Evolutionary conservation across 768 basidiomycete species (phyloP), one percentile per base, ranked within the genome.

Genomic region (Mycena haematopus): DNA sequence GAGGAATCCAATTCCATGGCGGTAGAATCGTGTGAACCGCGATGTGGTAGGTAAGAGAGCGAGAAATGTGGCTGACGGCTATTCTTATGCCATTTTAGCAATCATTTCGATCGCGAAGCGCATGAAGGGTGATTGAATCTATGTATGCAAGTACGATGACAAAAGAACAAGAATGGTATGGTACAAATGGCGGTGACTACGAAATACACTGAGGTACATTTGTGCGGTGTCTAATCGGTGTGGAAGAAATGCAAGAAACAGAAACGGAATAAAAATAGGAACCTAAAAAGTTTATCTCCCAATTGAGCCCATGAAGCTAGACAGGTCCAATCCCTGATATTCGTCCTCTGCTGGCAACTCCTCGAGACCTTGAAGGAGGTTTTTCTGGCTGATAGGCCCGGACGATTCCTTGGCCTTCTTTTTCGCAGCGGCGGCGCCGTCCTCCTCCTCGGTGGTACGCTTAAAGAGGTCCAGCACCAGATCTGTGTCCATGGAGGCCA

Each of bases 401-500:
- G 78, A 73, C n/a, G 75, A 60, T 57, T 88, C 84, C 65, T 79
- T 86, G 29, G 78, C 77, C 56, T 84, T 87, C 69, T 82, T 82
- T 73, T 67, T 88, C 57, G 82, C 79, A 33, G 82, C 72, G 3
- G 81, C 79, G 3, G 81, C 77, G 0, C 82, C 79, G 24, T 84
- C 84, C 63, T 93, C 93, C 61, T 93, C 92, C 56, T 92, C 90
- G 11, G 87, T 86, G 13, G 93, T 93, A 33, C 86, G 88, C 67
- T 79, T 83, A 84, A 99, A 99, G 38, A 99, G 83, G 74, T 99
- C 97, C 25, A 99, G 79, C 24, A 99, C 96, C 57, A 95, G 88
- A 72, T 98, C 95, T 0, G 97, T 99, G 70, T 96, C 96, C 96
- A 99, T 99, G 2, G 94, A 94, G 1, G 89, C 81, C 51, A 99